phyloP scores from a whole-genome alignment of 1,284 basidiomycete species.

The Malassezia psittaci region DNA sequence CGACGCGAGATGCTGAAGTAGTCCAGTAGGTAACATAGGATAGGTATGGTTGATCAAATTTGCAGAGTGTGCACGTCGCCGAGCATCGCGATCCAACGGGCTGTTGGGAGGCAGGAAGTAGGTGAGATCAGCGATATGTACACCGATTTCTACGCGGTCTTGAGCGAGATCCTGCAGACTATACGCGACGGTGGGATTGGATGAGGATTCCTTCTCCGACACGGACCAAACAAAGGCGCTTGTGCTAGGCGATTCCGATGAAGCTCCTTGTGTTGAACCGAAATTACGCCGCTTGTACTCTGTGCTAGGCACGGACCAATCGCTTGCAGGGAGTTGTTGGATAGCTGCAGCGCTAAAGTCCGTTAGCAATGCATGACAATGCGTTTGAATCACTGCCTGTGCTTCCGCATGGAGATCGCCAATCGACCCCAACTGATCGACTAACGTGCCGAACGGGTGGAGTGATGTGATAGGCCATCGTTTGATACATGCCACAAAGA shows the following conservation, averaged over 20 bases:
- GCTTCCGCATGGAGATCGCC: conserved; percentile 96
- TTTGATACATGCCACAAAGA: conserved; percentile 98
- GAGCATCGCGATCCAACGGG: conserved; percentile 89
- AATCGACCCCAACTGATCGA: conserved; percentile 96
- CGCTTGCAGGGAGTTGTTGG: conserved; percentile 86
- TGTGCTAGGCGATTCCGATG: no score
- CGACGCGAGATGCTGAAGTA: background rate
- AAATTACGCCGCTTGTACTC: conserved; percentile 84
- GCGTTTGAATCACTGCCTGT: conserved; percentile 90
- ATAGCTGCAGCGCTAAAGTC: conserved; percentile 60
- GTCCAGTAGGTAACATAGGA: conserved; percentile 51
- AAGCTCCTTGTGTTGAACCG: conserved; percentile 50
- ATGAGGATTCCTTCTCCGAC: no score
- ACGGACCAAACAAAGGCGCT: no score
- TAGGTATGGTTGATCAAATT: conserved; percentile 76
- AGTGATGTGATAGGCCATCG: conserved; percentile 76
- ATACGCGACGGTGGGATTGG: conserved; percentile 65
- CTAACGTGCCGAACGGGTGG: conserved; percentile 95
- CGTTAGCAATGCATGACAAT: conserved; percentile 55
- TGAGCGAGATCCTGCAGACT: conserved; percentile 70
- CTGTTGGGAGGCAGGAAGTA: conserved; percentile 91
- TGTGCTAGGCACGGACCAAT: conserved; percentile 87
- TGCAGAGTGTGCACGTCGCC: conserved; percentile 90
- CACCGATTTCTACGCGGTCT: conserved; percentile 77
- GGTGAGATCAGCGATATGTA: conserved; percentile 91